Percentiles rank a stretch among this genome's conserved stretches.
phyloP scores from a whole-genome alignment of 306 rosid species.

The Cucurbita maxima region DNA sequence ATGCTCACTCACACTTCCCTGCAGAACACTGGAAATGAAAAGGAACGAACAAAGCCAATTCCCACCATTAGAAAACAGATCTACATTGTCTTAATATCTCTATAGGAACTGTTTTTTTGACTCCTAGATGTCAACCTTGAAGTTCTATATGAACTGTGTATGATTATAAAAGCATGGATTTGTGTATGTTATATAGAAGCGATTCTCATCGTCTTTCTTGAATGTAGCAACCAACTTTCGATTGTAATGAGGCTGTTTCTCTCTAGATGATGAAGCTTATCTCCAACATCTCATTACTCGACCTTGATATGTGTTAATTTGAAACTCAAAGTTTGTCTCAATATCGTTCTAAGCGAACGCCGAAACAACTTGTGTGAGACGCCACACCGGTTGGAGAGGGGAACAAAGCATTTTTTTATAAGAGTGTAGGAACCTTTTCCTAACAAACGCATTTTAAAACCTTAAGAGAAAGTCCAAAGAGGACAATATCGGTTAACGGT shows the following conservation, averaged over 20 bases:
- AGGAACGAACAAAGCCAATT: neutral
- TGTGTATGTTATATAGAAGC: neutral
- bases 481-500: no score
- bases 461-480: no score
- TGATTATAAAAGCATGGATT: neutral
- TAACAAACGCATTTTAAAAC: no score
- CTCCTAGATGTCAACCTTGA: neutral
- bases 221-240: neutral
- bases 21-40: conserved; percentile 38
- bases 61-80: neutral
- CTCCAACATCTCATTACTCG: neutral
- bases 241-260: neutral
- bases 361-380: no score
- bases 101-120: neutral
- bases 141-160: neutral
- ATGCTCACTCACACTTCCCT: conserved; percentile 78
- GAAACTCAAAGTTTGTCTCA: neutral
- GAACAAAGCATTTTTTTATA: no score
- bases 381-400: no score
- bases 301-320: neutral
- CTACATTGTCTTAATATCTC: neutral
- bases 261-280: neutral
- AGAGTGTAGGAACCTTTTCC: no score
- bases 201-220: neutral
- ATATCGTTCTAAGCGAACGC: no score